Evolutionary conservation across 306 rosid genomes (phyloP), one percentile per base, ranked within the genome.

Genomic region (Prunus campanulata): DNA sequence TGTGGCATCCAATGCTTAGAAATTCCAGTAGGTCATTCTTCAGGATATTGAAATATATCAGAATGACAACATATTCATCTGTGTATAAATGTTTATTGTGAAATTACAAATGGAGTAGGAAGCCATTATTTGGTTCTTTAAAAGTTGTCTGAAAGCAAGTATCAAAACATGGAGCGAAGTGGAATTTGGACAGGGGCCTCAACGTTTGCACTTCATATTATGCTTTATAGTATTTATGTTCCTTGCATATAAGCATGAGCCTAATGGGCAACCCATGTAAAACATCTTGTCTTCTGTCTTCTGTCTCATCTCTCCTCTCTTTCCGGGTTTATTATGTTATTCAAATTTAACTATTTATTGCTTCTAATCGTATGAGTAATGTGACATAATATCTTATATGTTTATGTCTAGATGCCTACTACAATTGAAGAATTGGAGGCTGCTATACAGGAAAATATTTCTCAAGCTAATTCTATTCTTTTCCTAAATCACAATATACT

Each of bases 341-440:
- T 11, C 46, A 63, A 63, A 63, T 29, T 30, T 29, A 63, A 27
- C n/a, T 29, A 32, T 8, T 44, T 18, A n/a, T 39, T 66, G n/a
- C 5, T 5, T 8, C 19, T 12, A 27, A 29, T 29, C 20, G 2
- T 14, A 14, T 27, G n/a, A 62, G 35, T 14, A 25, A 30, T 62
- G 67, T 15, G 20, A 18, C 27, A 24, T 50, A 4, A 6, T 30
- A 50, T 76, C 12, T 56, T 48, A 54, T 49, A 30, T 62, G 12
- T 71, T 70, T 72, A 68, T 49, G 54, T 83, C 59, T 79, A 95
- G 98, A 95, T 95, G 97, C 96, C 98, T 51, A 86, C 93, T 71
- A 95, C 98, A 62, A 88, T 95, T 54, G 98, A 92, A 83, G 98
- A 95, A 67, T 76, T 95, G 85, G 88, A 90, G 57, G 92, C 90